Conservation (phyloP, 164 flowering plant genomes). For the Santalum album region DNA sequence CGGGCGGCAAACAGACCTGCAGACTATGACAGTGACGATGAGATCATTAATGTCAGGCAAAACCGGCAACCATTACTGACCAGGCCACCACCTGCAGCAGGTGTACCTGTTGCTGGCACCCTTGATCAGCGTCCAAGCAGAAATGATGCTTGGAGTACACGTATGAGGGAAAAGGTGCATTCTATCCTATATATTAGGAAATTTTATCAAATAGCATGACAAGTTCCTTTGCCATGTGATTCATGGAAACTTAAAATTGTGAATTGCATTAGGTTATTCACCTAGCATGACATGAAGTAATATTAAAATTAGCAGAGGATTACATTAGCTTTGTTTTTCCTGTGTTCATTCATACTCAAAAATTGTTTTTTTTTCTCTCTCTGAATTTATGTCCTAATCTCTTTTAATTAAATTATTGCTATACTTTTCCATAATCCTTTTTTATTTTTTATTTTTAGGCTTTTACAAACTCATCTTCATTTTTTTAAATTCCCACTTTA, state of each 20-base stretch:
- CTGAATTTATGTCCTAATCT: too few relatives aligned
- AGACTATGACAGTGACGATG: slow-evolving; percentile 86
- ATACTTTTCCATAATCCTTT: too few relatives aligned
- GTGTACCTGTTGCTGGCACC: slow-evolving; percentile 56
- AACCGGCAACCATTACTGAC: slow-evolving; percentile 2
- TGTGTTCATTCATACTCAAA: background rate
- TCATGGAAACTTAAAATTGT: background rate
- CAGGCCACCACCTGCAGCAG: slow-evolving; percentile 26
- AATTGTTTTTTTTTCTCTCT: too few relatives aligned
- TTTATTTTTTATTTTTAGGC: too few relatives aligned
- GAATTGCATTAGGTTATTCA: background rate
- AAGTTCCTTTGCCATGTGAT: background rate
- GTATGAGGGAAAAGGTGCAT: slow-evolving; percentile 84
- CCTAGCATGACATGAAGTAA: background rate
- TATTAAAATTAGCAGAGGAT: background rate
- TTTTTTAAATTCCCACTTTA: too few relatives aligned
- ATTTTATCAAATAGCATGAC: background rate
- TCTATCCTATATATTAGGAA: too few relatives aligned
- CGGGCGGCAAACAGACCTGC: slow-evolving; percentile 67
- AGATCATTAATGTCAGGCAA: slow-evolving; percentile 26
- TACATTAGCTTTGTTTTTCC: background rate
- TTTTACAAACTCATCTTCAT: too few relatives aligned
- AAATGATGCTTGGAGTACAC: slow-evolving; percentile 89
- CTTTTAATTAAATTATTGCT: too few relatives aligned
- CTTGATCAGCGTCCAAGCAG: slow-evolving; percentile 65